Percentiles rank a stretch among this genome's conserved stretches.
Conservation (phyloP, 2,329 filamentous ascomycete genomes). For the Neonectria magnoliae region DNA sequence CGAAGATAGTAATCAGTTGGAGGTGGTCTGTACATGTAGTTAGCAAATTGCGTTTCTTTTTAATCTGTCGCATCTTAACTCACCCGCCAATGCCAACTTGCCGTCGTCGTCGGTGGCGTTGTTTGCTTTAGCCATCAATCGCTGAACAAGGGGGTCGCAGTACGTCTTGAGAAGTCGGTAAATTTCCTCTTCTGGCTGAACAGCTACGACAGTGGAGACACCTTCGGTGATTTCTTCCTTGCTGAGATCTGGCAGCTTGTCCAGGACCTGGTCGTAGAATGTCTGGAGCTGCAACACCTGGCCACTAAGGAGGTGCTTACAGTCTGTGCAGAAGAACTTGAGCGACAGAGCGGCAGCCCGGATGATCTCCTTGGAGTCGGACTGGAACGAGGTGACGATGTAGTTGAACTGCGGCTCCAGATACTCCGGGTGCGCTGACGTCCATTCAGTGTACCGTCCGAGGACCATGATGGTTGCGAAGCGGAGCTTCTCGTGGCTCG, state of each 20-base stretch:
- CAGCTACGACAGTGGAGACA: slow-evolving; percentile 89
- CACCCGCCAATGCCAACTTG: slow-evolving; percentile 87
- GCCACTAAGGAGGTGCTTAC: slow-evolving; percentile 82
- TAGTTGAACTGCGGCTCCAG: slow-evolving; percentile 94
- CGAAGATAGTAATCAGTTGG: slow-evolving; percentile 90
- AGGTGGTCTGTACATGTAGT: slow-evolving; percentile 74
- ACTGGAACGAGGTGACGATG: slow-evolving; percentile 91
- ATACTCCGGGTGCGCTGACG: slow-evolving; percentile 90
- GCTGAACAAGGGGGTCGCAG: slow-evolving; percentile 87
- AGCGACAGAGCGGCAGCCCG: slow-evolving; percentile 92
- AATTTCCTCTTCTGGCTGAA: slow-evolving; percentile 81
- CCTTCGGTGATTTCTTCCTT: slow-evolving; percentile 98
- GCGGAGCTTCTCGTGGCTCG: slow-evolving; percentile 95
- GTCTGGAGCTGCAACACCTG: slow-evolving; percentile 88
- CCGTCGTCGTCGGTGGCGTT: slow-evolving; percentile 83
- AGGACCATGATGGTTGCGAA: slow-evolving; percentile 99
- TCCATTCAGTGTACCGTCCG: slow-evolving; percentile 98
- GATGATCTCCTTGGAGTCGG: slow-evolving; percentile 88
- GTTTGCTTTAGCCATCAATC: slow-evolving; percentile 88
- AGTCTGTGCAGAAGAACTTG: slow-evolving; percentile 97
- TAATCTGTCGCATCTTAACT: slow-evolving; percentile 36
- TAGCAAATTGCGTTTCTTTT: slow-evolving; percentile 24
- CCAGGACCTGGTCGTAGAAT: slow-evolving; percentile 91
- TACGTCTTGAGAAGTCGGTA: slow-evolving; percentile 91
- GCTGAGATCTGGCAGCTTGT: slow-evolving; percentile 84